Base-by-base conservation (phyloP, 495 filamentous ascomycete species). In the Penicillium daleae region DNA sequence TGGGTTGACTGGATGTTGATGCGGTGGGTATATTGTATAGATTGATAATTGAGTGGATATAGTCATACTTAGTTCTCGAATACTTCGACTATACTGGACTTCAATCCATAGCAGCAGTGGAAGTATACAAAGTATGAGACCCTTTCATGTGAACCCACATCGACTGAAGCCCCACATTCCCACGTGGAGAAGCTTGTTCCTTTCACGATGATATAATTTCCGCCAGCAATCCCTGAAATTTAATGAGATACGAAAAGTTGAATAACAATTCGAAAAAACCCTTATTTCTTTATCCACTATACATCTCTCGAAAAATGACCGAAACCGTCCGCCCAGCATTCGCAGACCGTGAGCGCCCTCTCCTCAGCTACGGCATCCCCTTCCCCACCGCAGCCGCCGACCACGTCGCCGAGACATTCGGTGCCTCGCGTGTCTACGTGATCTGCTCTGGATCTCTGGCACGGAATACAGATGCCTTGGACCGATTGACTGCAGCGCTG, bases 381-480 rank as follows among this genome's bases (percentile, higher is more conserved):
- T 87, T 83, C 66, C 76, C 79, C 21, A 70, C 78, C 59, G 79
- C 83, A 19, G 81, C 78, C 57, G 73, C 73, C 48, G 75, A 78
- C 50, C 85, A 87, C 66, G 74, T 84, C 29, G 56, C 69, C 37
- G 67, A 78, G 13, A 85, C 79, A 8, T 86, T 88, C 64, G 32
- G 80, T 6, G 83, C 84, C 33, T 76, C 71, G 17, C 76, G 79
- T 42, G 78, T 86, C 42, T 89, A 88, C 66, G 75, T 89, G 46
- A 83, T 90, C 19, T 82, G 82, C 31, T 89, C 87, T 0, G 75
- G 71, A n/a, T 82, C 86, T 13, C 76, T 89, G 56, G 78, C 82
- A 10, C 76, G 74, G 19, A 85, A 84, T 56, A 89, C 86, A 0
- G 75, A 83, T 54, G 69, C 68, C 3, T 72, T 89, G 1, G 71